Base-by-base conservation (phyloP, 2,329 filamentous ascomycete genomes). In the Periconia macrospinosa region DNA sequence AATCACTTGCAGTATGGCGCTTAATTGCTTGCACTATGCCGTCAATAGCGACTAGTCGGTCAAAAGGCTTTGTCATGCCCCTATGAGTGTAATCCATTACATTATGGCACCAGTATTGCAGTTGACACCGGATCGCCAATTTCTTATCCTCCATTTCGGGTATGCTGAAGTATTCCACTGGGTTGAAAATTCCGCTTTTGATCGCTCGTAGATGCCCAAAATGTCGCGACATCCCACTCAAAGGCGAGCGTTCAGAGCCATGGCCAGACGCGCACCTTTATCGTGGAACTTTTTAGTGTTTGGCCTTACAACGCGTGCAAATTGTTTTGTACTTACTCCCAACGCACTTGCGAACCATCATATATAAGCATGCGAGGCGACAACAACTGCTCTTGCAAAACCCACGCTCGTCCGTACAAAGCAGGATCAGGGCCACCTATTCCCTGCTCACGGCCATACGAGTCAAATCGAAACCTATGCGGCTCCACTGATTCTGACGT, bases 301-400 rank as follows among this genome's bases (percentile, higher is more conserved):
- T 5, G 11, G 3, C 11, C 15, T 37, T 37, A 10, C 5, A 37
- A 37, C 5, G 11, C 11, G 23, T 27, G 23, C 33, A 10, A 37
- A n/a, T 37, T 13, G 15, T 37, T 13, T 37, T n/a, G 11, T 13
- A 37, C 33, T 37, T 37, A 37, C 46, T 65, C 61, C 63, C 63
- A 68, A 15, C 53, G 52, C 5, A 68, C 17, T 27, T 60, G 57
- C 10, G 49, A 10, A 6, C 57, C 55, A 41, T 61, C 61, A 42
- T 59, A 68, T 11, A 64, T 56, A 0, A 68, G 54, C 48, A 61
- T 63, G 2, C 61, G 53, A 14, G 56, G 56, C 3, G 58, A 59
- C 6, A 65, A 49, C 3, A 63, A 23, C 44, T 65, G 62, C 41
- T 68, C 62, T 53, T 68, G 62, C 1, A 67, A 45, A 1, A 67